Conservation (phyloP, 2,329 filamentous ascomycete species). For the Neodidymelliopsis sp. region DNA sequence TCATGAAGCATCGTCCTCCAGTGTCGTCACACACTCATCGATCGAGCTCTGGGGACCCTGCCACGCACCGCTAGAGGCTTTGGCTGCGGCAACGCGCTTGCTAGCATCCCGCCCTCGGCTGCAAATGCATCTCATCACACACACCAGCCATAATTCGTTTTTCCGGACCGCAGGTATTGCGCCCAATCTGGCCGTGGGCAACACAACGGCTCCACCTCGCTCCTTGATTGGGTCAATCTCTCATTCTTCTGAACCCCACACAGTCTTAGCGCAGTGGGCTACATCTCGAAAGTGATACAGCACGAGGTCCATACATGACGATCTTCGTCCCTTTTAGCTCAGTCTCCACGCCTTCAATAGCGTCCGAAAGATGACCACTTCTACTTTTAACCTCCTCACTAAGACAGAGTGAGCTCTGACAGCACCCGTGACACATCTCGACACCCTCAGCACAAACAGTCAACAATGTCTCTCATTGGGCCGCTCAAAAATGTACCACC, state of each 20-base stretch:
- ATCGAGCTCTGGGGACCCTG: constrained; percentile 18
- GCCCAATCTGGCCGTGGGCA: constrained; percentile 25
- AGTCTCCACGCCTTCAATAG: constrained; percentile 1
- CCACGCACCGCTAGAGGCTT: constrained; percentile 12
- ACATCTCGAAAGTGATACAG: constrained; percentile 19
- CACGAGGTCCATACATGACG: constrained; percentile 19
- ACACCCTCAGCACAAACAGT: not conserved
- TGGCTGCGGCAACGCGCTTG: constrained; percentile 21
- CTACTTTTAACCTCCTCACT: not conserved
- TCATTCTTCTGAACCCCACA: constrained; percentile 10
- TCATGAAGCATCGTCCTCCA: not conserved
- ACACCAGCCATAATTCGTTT: constrained; percentile 34
- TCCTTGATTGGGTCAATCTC: constrained; percentile 31
- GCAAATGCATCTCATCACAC: constrained; percentile 42
- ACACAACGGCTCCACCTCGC: constrained; percentile 17
- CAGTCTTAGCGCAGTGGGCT: constrained; percentile 20
- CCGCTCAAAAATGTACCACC: not conserved
- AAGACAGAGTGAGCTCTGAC: not conserved
- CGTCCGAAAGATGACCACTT: not conserved
- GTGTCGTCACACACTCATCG: constrained; percentile 19
- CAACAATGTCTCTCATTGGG: not conserved
- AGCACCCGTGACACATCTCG: not conserved
- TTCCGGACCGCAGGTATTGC: constrained; percentile 21
- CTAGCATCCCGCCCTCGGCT: constrained; percentile 19
- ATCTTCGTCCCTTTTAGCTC: not conserved